These are phyloP conservation scores for Aureococcus anophagefferens DNA, from an alignment of 108 stramenopile species.

Conservation along the genomic window DNA sequence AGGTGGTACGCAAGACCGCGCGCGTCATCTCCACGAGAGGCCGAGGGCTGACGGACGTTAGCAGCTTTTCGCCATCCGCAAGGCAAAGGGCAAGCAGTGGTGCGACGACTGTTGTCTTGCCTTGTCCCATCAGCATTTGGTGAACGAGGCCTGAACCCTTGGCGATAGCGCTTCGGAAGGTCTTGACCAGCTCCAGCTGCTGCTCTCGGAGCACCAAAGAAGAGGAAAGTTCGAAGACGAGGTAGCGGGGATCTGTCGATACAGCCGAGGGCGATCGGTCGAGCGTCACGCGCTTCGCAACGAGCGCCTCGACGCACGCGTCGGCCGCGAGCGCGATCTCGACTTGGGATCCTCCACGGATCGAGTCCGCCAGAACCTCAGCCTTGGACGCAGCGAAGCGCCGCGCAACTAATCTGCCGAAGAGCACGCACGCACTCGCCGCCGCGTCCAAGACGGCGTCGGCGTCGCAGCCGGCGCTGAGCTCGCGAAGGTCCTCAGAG, in stretches of 20 bases:
- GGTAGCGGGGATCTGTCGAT: slow-evolving; percentile 22
- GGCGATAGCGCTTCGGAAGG: not conserved
- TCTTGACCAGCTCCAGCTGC: slow-evolving; percentile 26
- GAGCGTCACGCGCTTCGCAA: no score
- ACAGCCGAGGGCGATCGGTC: no score
- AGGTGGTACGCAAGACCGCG: not conserved
- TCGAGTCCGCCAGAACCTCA: no score
- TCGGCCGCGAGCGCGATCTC: no score
- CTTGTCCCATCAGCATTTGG: slow-evolving; percentile 33
- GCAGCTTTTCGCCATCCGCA: slow-evolving; percentile 22
- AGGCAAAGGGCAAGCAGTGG: slow-evolving; percentile 28
- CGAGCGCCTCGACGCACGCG: no score
- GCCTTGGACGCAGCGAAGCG: not conserved
- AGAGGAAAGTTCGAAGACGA: slow-evolving; percentile 29
- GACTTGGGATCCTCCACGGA: no score
- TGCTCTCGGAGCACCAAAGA: slow-evolving; percentile 18
- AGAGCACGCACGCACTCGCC: not conserved
- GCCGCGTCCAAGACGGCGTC: not conserved
- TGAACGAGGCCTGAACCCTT: not conserved
- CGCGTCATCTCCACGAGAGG: slow-evolving; percentile 28
- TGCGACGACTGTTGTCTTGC: slow-evolving; percentile 33
- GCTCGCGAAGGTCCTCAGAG: not conserved
- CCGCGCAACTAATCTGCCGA: not conserved
- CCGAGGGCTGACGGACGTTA: slow-evolving; percentile 19
- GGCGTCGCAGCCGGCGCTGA: not conserved